phyloP scores from a whole-genome alignment of 495 filamentous ascomycete genomes.

The Penicillium daleae region DNA sequence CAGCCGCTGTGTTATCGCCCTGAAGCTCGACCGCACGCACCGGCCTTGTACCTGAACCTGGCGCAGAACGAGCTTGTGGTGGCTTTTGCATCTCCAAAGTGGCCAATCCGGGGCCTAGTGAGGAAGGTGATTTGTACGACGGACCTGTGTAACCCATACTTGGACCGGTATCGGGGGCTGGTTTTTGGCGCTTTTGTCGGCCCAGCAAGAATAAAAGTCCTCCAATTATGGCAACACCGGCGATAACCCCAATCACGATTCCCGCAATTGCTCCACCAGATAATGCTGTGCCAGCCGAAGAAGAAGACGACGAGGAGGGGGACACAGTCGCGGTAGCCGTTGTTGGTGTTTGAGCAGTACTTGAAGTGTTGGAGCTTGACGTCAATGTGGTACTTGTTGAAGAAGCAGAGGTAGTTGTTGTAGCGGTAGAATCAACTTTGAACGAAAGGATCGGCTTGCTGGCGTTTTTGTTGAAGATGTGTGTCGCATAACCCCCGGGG shows the following conservation, averaged over 20 bases:
- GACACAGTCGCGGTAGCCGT: neutral
- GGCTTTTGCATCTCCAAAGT: neutral
- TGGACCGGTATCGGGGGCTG: neutral
- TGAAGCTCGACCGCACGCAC: constrained; percentile 15
- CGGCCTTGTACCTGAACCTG: neutral
- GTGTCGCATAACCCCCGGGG: constrained; percentile 9
- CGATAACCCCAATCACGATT: constrained; percentile 14
- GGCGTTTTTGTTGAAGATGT: constrained; percentile 15
- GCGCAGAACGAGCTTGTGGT: neutral
- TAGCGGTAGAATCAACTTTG: constrained; percentile 14
- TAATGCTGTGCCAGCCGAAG: neutral
- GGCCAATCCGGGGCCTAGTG: neutral
- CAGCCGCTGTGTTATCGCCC: constrained; percentile 2
- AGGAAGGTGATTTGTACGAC: neutral
- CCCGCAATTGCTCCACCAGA: constrained; percentile 14
- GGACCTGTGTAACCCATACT: constrained; percentile 6
- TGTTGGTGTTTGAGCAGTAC: neutral
- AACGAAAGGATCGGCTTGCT: constrained; percentile 13
- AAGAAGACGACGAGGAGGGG: constrained; percentile 6
- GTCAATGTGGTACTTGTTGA: constrained; percentile 3
- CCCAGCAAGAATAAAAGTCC: constrained; percentile 6
- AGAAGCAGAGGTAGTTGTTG: neutral
- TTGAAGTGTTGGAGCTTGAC: neutral
- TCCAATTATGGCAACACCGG: constrained; percentile 9
- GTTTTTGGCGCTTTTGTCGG: neutral